These are phyloP conservation scores for Fusarium haematococcum DNA, from an alignment of 2,329 filamentous ascomycete species.

Conservation along the genomic window DNA sequence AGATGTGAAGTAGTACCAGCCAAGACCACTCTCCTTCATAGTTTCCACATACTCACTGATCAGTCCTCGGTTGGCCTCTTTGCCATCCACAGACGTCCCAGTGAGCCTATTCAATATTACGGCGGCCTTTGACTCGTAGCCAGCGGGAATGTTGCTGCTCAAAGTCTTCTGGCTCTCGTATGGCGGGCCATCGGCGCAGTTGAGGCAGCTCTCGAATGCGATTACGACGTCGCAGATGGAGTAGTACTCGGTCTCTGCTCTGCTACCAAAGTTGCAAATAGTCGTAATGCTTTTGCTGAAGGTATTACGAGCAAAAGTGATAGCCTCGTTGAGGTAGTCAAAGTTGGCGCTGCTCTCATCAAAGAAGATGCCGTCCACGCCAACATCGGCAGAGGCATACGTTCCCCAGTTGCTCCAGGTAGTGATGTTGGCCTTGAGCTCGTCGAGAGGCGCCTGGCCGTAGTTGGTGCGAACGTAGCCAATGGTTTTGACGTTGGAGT, in stretches of 20 bases:
- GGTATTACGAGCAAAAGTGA: conserved; percentile 12
- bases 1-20: conserved; percentile 17
- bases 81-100: conserved; percentile 23
- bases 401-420: conserved; percentile 32
- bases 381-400: conserved; percentile 22
- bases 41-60: conserved; percentile 6
- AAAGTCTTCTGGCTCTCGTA: conserved; percentile 34
- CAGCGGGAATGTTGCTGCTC: conserved; percentile 24
- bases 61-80: background rate
- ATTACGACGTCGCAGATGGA: conserved; percentile 42
- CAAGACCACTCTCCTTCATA: background rate
- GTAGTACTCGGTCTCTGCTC: conserved; percentile 27
- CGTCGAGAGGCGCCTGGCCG: conserved; percentile 17
- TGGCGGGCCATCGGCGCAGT: conserved; percentile 23
- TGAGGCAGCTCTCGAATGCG: conserved; percentile 42
- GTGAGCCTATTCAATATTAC: conserved; percentile 36
- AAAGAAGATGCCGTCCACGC: conserved; percentile 40
- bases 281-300: conserved; percentile 22
- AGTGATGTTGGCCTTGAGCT: conserved; percentile 39
- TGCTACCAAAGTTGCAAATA: conserved; percentile 41
- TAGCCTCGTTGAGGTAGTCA: conserved; percentile 33
- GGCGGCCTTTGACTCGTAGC: conserved; percentile 7
- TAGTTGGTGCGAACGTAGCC: conserved; percentile 42
- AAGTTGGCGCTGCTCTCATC: conserved; percentile 31
- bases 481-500: conserved; percentile 35